Conservation (phyloP, 345 rosid genomes). For the Moricandia arvensis region DNA sequence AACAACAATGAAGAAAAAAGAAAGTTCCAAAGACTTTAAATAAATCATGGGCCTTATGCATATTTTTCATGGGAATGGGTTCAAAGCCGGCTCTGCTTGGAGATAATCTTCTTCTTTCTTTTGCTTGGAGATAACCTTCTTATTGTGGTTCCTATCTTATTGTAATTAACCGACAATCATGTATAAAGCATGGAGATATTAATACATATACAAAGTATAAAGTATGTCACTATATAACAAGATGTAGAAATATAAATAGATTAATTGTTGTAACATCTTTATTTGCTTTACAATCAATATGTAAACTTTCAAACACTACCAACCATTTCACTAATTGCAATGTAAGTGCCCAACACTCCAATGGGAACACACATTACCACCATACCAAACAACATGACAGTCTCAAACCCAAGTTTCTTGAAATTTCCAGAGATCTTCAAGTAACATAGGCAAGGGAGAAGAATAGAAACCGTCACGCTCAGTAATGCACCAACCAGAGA, state of each 20-base stretch:
- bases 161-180: not conserved
- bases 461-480: conserved; percentile 36
- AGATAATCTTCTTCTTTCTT: not conserved
- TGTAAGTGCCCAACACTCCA: conserved; percentile 31
- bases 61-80: too few relatives aligned
- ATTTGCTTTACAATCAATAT: not conserved
- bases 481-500: conserved; percentile 43
- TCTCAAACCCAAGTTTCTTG: conserved; percentile 20
- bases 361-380: conserved; percentile 26
- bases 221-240: not conserved
- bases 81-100: too few relatives aligned
- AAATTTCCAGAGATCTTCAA: conserved; percentile 39
- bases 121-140: not conserved
- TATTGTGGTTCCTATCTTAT: not conserved
- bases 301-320: conserved; percentile 19
- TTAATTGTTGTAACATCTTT: not conserved
- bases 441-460: conserved; percentile 45
- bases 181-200: not conserved
- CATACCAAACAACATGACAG: conserved; percentile 22
- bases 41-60: too few relatives aligned
- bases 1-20: too few relatives aligned
- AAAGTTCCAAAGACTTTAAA: too few relatives aligned
- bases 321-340: conserved; percentile 29
- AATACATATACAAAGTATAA: not conserved
- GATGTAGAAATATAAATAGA: not conserved